Percentiles rank a stretch among this genome's conserved stretches.
Evolutionary conservation across 139 green algal genomes (phyloP).

Genomic region (Picochlorum sp.): DNA sequence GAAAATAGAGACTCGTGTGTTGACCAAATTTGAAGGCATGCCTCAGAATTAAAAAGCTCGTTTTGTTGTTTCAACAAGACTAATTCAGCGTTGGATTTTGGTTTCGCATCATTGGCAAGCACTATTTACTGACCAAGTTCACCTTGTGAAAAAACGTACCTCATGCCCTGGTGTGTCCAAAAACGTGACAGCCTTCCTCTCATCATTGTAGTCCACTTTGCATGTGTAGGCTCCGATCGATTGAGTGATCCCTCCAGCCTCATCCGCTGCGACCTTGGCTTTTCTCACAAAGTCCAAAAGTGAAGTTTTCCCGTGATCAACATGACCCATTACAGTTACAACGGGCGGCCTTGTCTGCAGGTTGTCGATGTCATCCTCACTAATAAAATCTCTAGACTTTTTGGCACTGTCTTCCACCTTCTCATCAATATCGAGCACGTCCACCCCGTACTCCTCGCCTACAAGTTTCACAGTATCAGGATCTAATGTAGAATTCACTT

Average conservation of each 20-base stretch:
- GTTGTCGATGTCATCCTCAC: conserved; percentile 72
- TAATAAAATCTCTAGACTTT: conserved; percentile 59
- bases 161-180: conserved; percentile 95
- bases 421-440: conserved; percentile 53
- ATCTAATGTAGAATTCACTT: conserved; percentile 79
- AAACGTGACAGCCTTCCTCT: conserved; percentile 70
- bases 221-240: conserved; percentile 94
- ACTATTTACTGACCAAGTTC: neutral
- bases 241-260: conserved; percentile 98
- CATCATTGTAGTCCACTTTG: conserved; percentile 31
- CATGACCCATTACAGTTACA: conserved; percentile 98
- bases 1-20: conserved; percentile 5
- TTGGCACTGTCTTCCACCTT: conserved; percentile 34
- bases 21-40: neutral
- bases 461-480: conserved; percentile 47
- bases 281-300: conserved; percentile 88
- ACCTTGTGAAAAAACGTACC: conserved; percentile 19
- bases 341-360: conserved; percentile 73
- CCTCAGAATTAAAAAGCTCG: conserved; percentile 23
- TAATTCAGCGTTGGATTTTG: conserved; percentile 22
- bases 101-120: conserved; percentile 12
- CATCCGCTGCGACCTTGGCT: conserved; percentile 76
- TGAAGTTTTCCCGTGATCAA: conserved; percentile 93
- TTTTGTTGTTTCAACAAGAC: conserved; percentile 8
- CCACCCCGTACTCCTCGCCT: conserved; percentile 20